A percentile compares a stretch with the other conserved stretches of the same genome.
These are phyloP conservation scores for Podochytrium sp. DNA, from an alignment of 192 early-diverging fungal genomes.

Conservation along the genomic window DNA sequence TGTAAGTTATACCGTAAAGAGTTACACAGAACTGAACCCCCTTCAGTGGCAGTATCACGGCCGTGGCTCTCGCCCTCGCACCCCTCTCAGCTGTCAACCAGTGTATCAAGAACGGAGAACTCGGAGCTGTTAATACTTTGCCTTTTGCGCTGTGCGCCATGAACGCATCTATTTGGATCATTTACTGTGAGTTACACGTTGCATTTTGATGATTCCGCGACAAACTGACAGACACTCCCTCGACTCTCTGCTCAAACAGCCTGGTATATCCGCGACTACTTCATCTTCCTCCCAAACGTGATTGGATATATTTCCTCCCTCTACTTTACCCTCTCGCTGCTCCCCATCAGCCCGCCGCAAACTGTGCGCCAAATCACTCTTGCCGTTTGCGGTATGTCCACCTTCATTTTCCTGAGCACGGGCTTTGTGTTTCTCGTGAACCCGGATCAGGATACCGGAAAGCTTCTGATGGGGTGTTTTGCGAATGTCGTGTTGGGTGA, in stretches of 20 bases:
- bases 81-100: background rate
- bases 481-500: background rate
- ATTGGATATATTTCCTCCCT: background rate
- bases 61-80: background rate
- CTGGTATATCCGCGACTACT: constrained; percentile 1
- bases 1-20: too few species aligned
- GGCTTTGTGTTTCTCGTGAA: background rate
- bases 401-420: background rate
- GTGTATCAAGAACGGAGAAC: background rate
- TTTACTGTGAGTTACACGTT: constrained; percentile 8
- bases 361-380: background rate
- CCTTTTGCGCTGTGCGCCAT: constrained; percentile 4
- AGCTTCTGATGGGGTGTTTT: background rate
- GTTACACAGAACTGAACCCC: background rate
- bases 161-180: constrained; percentile 7
- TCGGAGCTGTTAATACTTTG: constrained; percentile 7
- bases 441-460: background rate
- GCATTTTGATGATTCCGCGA: too few species aligned
- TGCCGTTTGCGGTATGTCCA: background rate
- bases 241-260: too few species aligned
- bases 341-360: background rate
- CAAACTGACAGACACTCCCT: too few species aligned
- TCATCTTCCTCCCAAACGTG: constrained; percentile 3
- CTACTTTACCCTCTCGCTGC: constrained; percentile 3
- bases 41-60: constrained; percentile 3